These are phyloP conservation scores for Chrysosporium keratinophilum DNA, from an alignment of 2,329 filamentous ascomycete species.

Conservation along the genomic window DNA sequence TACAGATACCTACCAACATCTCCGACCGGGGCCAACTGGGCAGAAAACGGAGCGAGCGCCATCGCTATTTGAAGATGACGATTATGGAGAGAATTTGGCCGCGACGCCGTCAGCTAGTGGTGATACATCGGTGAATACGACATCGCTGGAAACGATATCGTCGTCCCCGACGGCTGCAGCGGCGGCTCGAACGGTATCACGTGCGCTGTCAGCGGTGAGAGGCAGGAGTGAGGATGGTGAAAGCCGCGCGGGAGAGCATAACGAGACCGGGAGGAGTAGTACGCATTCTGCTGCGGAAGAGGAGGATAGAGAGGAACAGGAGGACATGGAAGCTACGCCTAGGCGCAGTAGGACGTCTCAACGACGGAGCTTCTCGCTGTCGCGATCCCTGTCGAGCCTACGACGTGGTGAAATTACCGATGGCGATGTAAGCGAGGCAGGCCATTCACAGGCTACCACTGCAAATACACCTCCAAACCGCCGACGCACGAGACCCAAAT, in stretches of 20 bases:
- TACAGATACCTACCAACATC: constrained; percentile 23
- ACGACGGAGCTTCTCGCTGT: constrained; percentile 1
- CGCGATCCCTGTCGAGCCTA: constrained; percentile 5
- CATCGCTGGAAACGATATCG: constrained; percentile 33
- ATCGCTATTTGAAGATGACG: constrained; percentile 14
- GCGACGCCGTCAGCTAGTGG: constrained; percentile 9
- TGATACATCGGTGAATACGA: constrained; percentile 21
- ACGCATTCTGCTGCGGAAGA: not conserved
- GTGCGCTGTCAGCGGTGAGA: constrained; percentile 27
- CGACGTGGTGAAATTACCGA: constrained; percentile 8
- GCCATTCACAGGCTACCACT: constrained; percentile 16
- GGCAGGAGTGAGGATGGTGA: not conserved
- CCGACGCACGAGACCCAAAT: constrained; percentile 43
- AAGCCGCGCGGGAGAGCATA: not conserved
- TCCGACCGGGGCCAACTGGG: constrained; percentile 19
- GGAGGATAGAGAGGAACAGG: constrained; percentile 11
- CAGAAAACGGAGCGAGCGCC: constrained; percentile 9
- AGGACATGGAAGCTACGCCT: constrained; percentile 13
- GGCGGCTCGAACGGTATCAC: constrained; percentile 32
- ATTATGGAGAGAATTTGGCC: constrained; percentile 11
- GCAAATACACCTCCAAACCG: constrained; percentile 19
- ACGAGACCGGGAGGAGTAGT: not conserved
- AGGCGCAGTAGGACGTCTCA: constrained; percentile 6
- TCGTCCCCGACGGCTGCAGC: constrained; percentile 39
- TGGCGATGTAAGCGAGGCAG: constrained; percentile 19